Evolutionary conservation across 805 yeast species (phyloP).

Genomic region (Ogataea naganishii): DNA sequence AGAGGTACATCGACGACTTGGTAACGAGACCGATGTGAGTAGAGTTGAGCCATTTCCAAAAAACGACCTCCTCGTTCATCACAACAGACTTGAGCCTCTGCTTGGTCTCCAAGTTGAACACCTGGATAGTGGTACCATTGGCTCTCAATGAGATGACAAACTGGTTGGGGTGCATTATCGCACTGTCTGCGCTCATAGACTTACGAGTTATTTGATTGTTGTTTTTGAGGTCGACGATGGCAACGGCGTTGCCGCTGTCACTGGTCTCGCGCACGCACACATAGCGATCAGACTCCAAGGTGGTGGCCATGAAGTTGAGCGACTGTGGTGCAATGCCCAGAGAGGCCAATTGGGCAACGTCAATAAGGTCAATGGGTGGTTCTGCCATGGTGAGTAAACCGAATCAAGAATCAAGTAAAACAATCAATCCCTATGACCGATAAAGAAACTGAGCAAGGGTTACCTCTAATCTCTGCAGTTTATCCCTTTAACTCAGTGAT

Average conservation of each 20-base stretch:
- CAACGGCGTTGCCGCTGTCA: slow-evolving; percentile 76
- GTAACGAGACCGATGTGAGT: slow-evolving; percentile 78
- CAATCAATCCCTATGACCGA: too few species aligned
- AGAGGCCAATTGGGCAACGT: slow-evolving; percentile 79
- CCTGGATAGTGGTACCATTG: slow-evolving; percentile 91
- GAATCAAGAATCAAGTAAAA: slow-evolving; percentile 1
- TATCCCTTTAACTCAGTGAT: too few species aligned
- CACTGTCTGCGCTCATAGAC: slow-evolving; percentile 95
- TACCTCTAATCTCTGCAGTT: too few species aligned
- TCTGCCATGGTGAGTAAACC: slow-evolving; percentile 31
- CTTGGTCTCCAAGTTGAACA: slow-evolving; percentile 81
- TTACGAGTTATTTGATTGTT: slow-evolving; percentile 77
- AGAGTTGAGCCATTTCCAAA: slow-evolving; percentile 88
- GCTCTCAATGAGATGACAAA: slow-evolving; percentile 91
- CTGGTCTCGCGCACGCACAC: slow-evolving; percentile 69
- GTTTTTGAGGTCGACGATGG: slow-evolving; percentile 78
- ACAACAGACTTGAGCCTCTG: slow-evolving; percentile 85
- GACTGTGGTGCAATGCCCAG: slow-evolving; percentile 80
- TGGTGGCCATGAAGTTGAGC: slow-evolving; percentile 87
- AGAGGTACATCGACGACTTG: slow-evolving; percentile 61
- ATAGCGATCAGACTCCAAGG: slow-evolving; percentile 87
- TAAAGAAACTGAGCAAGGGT: too few species aligned
- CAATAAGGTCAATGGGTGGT: slow-evolving; percentile 95
- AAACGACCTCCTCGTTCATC: slow-evolving; percentile 80
- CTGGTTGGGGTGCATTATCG: slow-evolving; percentile 90